Evolutionary conservation across 805 yeast species (phyloP).

Genomic region (Candida awuae): DNA sequence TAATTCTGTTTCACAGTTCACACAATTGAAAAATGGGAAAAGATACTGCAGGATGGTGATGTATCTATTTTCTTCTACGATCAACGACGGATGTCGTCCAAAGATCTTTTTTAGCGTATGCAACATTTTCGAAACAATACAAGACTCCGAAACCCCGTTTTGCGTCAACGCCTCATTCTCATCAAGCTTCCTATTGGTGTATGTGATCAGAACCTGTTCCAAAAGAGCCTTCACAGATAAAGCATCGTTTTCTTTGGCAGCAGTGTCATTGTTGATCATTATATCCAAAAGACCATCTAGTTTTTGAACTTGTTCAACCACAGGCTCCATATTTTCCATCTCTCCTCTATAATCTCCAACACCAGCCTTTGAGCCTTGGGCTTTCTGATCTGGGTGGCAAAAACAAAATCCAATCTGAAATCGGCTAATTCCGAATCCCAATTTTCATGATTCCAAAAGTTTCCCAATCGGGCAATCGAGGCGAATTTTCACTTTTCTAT

Average conservation of each 20-base stretch:
- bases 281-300: conserved; percentile 25
- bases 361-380: no score
- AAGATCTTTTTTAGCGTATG: conserved; percentile 21
- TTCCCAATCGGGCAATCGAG: no score
- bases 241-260: conserved; percentile 21
- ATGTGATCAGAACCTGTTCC: conserved; percentile 24
- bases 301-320: conserved; percentile 19
- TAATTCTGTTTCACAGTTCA: conserved; percentile 17
- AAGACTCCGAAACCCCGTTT: neutral
- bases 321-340: conserved; percentile 2
- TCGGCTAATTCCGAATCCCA: no score
- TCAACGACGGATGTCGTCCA: conserved; percentile 19
- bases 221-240: conserved; percentile 26
- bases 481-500: no score
- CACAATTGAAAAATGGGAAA: conserved; percentile 23
- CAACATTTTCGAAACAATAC: conserved; percentile 20
- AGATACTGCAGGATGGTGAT: conserved; percentile 10
- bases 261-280: conserved; percentile 20
- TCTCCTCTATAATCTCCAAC: no score
- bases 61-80: conserved; percentile 17
- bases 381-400: no score
- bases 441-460: no score
- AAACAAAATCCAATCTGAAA: no score
- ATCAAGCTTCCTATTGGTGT: conserved; percentile 16
- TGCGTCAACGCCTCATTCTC: conserved; percentile 11